Evolutionary conservation across 768 basidiomycete species (phyloP).

Genomic region (Pisolithus tinctorius): DNA sequence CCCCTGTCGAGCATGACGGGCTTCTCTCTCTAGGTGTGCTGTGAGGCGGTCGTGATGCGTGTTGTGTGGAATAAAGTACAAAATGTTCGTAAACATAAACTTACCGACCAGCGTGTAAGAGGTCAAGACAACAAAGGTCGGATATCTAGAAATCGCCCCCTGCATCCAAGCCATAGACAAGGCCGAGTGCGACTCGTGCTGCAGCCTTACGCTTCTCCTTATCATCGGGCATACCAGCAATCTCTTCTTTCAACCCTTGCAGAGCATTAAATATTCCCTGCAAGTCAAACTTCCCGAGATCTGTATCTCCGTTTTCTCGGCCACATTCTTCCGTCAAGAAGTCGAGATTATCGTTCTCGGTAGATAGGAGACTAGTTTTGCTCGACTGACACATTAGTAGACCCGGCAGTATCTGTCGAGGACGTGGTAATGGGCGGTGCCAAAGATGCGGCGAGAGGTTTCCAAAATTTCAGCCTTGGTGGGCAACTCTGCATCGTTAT

Average conservation of each 20-base stretch:
- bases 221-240: conserved; percentile 57
- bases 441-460: conserved; percentile 47
- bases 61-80: too few species aligned
- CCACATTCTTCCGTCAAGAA: conserved; percentile 21
- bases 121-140: too few species aligned
- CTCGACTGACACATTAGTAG: background rate
- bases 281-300: conserved; percentile 53
- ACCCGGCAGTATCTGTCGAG: conserved; percentile 1
- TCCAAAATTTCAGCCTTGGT: conserved; percentile 42
- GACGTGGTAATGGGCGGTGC: conserved; percentile 19
- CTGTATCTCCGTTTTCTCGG: conserved; percentile 17
- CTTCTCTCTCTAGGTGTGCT: too few species aligned
- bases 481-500: conserved; percentile 33
- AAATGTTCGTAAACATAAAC: background rate
- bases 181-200: conserved; percentile 62
- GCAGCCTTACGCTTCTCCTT: conserved; percentile 61
- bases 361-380: background rate
- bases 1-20: too few species aligned
- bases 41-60: too few species aligned
- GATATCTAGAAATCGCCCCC: background rate
- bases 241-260: conserved; percentile 69
- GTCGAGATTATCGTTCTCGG: conserved; percentile 8
- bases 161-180: conserved; percentile 55
- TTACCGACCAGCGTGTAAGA: background rate
- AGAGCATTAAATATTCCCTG: conserved; percentile 52